phyloP scores from a whole-genome alignment of 2,329 filamentous ascomycete genomes.

The Hypoxylon sp. region DNA sequence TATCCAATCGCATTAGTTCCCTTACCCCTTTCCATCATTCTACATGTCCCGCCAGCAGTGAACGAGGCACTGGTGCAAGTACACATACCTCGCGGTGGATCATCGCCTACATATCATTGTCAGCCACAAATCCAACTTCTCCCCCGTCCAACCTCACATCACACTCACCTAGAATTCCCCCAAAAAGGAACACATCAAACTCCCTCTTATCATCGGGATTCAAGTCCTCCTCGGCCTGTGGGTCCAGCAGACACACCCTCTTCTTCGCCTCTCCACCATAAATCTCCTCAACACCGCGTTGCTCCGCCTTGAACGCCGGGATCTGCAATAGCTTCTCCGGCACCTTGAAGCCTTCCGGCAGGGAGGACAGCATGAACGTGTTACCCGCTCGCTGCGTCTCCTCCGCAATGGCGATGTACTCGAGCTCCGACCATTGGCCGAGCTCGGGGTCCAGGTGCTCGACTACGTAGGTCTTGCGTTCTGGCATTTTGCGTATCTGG shows the following conservation, averaged over 20 bases:
- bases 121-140: background rate
- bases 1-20: constrained; percentile 56
- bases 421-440: constrained; percentile 92
- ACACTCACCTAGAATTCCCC: constrained; percentile 87
- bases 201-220: constrained; percentile 83
- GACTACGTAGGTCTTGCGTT: constrained; percentile 85
- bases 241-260: constrained; percentile 90
- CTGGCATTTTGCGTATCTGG: constrained; percentile 42
- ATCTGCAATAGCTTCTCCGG: constrained; percentile 69
- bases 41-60: background rate
- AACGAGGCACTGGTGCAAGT: background rate
- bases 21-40: background rate
- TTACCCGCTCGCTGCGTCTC: constrained; percentile 79
- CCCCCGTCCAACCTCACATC: background rate
- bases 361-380: constrained; percentile 85
- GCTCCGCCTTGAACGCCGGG: constrained; percentile 79
- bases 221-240: constrained; percentile 84
- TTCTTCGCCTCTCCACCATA: constrained; percentile 67
- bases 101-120: constrained; percentile 75
- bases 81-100: constrained; percentile 86
- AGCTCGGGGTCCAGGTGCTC: constrained; percentile 97
- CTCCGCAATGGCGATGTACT: constrained; percentile 88
- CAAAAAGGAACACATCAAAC: constrained; percentile 95
- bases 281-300: constrained; percentile 84
- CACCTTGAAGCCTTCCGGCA: constrained; percentile 78